Conservation (phyloP, 2,329 filamentous ascomycete genomes). For the Talaromyces albobiverticillius region DNA sequence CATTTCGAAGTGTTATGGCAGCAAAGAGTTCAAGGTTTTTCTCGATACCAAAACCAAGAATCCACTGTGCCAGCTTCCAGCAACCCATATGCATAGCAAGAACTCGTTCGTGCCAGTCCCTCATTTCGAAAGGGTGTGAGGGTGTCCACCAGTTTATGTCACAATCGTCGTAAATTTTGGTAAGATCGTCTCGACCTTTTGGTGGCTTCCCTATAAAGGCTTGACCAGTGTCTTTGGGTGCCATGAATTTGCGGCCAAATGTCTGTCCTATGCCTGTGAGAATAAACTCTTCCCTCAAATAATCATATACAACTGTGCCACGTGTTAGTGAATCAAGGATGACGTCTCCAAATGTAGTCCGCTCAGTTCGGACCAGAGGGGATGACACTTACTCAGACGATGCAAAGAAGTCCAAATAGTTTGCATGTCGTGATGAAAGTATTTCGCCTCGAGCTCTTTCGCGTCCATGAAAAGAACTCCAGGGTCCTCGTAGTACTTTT, state of each 20-base stretch:
- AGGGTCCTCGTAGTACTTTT: too few species aligned
- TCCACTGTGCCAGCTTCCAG: constrained; percentile 3
- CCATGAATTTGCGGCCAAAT: neutral
- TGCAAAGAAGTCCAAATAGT: neutral
- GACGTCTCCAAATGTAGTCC: neutral
- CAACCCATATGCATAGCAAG: neutral
- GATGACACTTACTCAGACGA: constrained; percentile 1
- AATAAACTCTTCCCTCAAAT: constrained; percentile 1
- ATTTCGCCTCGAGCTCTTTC: constrained; percentile 1
- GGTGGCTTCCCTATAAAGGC: neutral
- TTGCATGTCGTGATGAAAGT: too few species aligned
- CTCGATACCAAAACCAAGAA: neutral
- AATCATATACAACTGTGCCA: constrained; percentile 1
- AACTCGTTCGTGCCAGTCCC: neutral
- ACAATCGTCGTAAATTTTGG: neutral
- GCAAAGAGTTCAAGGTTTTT: constrained; percentile 3
- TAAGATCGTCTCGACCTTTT: neutral
- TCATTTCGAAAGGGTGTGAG: neutral
- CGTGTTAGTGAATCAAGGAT: neutral
- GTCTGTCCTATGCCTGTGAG: constrained; percentile 5
- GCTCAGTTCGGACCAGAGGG: neutral
- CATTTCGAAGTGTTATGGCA: constrained; percentile 5
- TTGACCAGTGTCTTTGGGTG: constrained; percentile 4
- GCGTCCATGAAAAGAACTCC: neutral
- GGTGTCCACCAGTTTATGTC: neutral